A percentile compares a stretch with the other conserved stretches of the same genome.
Evolutionary conservation across 1,139 yeast species (phyloP).

Genomic region (Pichia sp.): DNA sequence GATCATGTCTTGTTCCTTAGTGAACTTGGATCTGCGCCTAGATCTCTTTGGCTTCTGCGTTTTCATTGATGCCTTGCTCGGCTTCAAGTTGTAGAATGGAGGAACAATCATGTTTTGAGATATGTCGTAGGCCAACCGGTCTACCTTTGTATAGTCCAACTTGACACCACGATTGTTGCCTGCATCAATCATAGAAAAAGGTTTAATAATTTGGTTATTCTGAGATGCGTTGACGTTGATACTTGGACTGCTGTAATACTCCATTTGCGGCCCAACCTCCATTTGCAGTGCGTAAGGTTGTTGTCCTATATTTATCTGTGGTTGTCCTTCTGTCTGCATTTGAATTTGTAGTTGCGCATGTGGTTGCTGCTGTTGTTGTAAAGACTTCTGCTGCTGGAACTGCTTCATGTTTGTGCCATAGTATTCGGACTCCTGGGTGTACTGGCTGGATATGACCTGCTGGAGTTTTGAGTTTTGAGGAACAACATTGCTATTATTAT

Average conservation of each 20-base stretch:
- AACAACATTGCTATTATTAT: not conserved
- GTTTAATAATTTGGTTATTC: not conserved
- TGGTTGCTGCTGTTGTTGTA: not conserved
- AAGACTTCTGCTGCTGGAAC: too few species aligned
- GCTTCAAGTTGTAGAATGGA: conserved; percentile 38
- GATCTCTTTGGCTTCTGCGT: conserved; percentile 42
- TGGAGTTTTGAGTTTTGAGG: not conserved
- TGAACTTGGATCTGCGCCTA: conserved; percentile 61
- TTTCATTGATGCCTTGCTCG: conserved; percentile 22
- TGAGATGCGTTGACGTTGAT: not conserved
- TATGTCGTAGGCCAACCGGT: conserved; percentile 26
- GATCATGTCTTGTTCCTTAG: conserved; percentile 63
- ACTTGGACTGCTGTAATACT: not conserved
- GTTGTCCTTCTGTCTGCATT: not conserved
- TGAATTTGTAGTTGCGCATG: not conserved
- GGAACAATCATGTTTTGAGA: conserved; percentile 35
- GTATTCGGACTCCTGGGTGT: not conserved
- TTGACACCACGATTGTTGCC: conserved; percentile 19
- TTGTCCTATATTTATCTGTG: not conserved
- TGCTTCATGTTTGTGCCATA: not conserved
- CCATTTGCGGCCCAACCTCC: not conserved
- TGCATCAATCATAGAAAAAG: conserved; percentile 13
- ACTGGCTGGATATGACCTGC: not conserved
- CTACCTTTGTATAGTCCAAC: conserved; percentile 22
- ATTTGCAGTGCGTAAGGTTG: not conserved